Base-by-base conservation (phyloP, 2,329 filamentous ascomycete species). In the Volutella citrinella region DNA sequence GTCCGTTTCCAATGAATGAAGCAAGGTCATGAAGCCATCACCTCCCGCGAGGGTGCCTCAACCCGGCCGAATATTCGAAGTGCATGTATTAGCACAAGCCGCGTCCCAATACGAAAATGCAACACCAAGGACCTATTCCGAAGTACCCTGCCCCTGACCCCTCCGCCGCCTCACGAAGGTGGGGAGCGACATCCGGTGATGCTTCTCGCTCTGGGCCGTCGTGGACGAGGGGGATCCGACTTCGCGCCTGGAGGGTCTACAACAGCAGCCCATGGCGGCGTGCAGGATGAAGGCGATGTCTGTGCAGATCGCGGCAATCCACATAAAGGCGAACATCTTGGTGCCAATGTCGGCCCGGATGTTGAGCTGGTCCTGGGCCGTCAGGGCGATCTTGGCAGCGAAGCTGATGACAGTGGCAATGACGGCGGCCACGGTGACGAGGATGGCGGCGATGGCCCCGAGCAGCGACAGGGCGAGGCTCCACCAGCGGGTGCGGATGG, bases 241-340 rank as follows among this genome's bases (percentile, higher is more conserved):
- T 10, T 34, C 32, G 10, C 21, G 19, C 16, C 56, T 48, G 7
- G 54, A 20, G 7, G 62, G 61, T 24, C 47, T 56, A 53, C 83
- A 87, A 59, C 86, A 94, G 61, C 88, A 95, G 49, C 82, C 86
- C 60, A 91, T 73, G 19, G 82, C 78, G 18, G 84, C 66, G 59
- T 94, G 87, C 14, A 94, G 68, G 19, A 84, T 57, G 51, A 86
- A 90, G 0, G 83, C 82, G 14, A 90, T 53, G 6, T 87, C 63
- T 2, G 78, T 76, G 40, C 82, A 77, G 0, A 70, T 77, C 1
- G 80, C 74, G 0, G 83, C 86, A 18, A 88, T 75, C 90, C 91
- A 97, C 83, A 95, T 91, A 55, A 95, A 94, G 0, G 68, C 84
- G 52, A 95, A 77, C 84, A 95, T 90, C 46, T 78, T 73, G 21